Evolutionary conservation across 306 rosid genomes (phyloP).

Genomic region (Comarum palustre): DNA sequence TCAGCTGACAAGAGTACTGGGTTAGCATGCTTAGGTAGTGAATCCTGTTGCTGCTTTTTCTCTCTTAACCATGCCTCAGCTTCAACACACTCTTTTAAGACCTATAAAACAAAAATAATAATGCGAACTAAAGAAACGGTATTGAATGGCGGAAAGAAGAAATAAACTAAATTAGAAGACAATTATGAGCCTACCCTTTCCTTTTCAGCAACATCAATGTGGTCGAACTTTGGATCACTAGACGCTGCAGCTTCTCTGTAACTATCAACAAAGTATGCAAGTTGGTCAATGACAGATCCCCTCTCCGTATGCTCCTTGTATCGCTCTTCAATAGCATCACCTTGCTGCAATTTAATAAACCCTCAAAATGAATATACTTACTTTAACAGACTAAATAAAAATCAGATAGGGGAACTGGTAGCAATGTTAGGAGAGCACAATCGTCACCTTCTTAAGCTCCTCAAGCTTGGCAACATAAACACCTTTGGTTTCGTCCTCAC

Average conservation of each 20-base stretch:
- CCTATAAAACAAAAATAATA: conserved; percentile 38
- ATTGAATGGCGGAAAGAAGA: not conserved
- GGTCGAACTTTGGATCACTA: conserved; percentile 72
- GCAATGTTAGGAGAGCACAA: not conserved
- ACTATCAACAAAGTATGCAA: conserved; percentile 54
- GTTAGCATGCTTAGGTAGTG: conserved; percentile 66
- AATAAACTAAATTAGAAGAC: not conserved
- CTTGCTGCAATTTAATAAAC: conserved; percentile 57
- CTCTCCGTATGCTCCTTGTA: conserved; percentile 65
- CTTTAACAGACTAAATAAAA: not conserved
- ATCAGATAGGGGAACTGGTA: not conserved
- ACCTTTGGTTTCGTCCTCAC: conserved; percentile 95
- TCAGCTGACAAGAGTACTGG: conserved; percentile 77
- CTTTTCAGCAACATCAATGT: conserved; percentile 74
- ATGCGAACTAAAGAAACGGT: not conserved
- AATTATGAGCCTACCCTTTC: conserved; percentile 52
- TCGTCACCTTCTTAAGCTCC: conserved; percentile 71
- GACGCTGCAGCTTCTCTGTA: conserved; percentile 79
- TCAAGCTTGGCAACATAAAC: conserved; percentile 91
- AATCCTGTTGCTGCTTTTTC: conserved; percentile 69
- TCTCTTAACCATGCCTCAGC: conserved; percentile 91
- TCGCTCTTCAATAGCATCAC: conserved; percentile 86
- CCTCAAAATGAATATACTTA: conserved; percentile 7
- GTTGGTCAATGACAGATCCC: conserved; percentile 63
- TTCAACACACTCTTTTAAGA: conserved; percentile 68